These are phyloP conservation scores for Melampsora occidentalis DNA, from an alignment of 1,284 basidiomycete genomes.

Conservation along the genomic window DNA sequence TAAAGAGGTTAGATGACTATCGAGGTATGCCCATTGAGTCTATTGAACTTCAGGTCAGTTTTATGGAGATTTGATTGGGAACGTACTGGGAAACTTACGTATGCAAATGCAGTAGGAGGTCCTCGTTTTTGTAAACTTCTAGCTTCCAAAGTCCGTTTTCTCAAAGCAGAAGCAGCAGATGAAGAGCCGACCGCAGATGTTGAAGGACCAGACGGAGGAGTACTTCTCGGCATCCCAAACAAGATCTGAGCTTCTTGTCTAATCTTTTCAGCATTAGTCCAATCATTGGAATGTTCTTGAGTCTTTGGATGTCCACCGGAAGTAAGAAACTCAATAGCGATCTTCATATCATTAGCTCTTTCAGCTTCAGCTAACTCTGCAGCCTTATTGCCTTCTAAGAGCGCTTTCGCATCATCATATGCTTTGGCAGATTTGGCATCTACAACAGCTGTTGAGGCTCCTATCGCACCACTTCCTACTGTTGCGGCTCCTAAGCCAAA, in stretches of 20 bases:
- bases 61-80: background rate
- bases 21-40: conserved; percentile 38
- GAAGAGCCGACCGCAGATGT: background rate
- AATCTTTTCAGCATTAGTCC: background rate
- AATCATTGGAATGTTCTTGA: background rate
- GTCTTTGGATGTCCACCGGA: background rate
- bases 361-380: conserved; percentile 7
- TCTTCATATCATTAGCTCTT: conserved; percentile 13
- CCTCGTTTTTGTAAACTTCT: conserved; percentile 15
- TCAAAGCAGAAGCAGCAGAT: conserved; percentile 11
- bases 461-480: conserved; percentile 6
- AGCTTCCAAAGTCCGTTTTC: conserved; percentile 13
- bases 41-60: background rate
- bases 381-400: background rate
- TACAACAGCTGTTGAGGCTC: background rate
- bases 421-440: background rate
- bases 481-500: conserved; percentile 24
- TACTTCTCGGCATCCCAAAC: background rate
- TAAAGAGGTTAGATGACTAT: conserved; percentile 30
- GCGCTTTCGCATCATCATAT: background rate
- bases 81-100: conserved; percentile 6
- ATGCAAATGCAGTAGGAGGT: conserved; percentile 17
- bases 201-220: background rate
- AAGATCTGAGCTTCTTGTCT: too few relatives aligned
- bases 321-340: background rate